Evolutionary conservation across 164 flowering plant species (phyloP), one percentile per base, ranked within the genome.

Genomic region (Stephania japonica): DNA sequence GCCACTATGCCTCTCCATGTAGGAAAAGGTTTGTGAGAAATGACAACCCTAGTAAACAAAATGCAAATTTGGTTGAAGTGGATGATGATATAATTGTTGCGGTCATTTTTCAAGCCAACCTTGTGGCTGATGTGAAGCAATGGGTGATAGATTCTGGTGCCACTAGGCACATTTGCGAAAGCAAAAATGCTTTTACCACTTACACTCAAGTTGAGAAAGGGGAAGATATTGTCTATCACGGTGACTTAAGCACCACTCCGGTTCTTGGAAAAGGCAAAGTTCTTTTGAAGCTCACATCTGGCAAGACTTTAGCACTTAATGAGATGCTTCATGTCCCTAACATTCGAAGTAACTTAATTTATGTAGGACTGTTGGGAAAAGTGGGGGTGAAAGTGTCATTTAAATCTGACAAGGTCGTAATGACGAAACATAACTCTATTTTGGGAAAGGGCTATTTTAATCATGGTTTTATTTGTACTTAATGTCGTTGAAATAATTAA

Each of bases 241-340:
- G 73, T 38, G n/a, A 71, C 41, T 59, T 49, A 13, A 50, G 64
- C 6, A 21, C 42, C 12, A 5, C 38, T 1, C 63, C n/a, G 41
- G 25, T 71, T 61, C 1, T 59, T 4, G 66, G 73, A 1, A 71
- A 38, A 38, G 16, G 73, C 32, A 71, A 71, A 7, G 13, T 71
- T 71, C 24, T 71, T 71, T 50, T 71, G 1, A 62, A 71, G 7
- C 24, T 71, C 13, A n/a, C n/a, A n/a, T 71, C 73, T 59, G 14
- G 49, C 5, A 43, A 43, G 10, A 43, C 10, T 10, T 5, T 43
- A 5, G 5, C 47, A 43, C 47, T 43, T 5, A 43, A 10, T 10
- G 10, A 43, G 7, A 10, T 43, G 47, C 47, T 43, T 43, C 5
- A 43, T 43, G 47, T 43, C 5, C 47, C 47, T 10, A 43, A 43